Evolutionary conservation across 1,284 basidiomycete species (phyloP).

Genomic region (Vanrija humicola): DNA sequence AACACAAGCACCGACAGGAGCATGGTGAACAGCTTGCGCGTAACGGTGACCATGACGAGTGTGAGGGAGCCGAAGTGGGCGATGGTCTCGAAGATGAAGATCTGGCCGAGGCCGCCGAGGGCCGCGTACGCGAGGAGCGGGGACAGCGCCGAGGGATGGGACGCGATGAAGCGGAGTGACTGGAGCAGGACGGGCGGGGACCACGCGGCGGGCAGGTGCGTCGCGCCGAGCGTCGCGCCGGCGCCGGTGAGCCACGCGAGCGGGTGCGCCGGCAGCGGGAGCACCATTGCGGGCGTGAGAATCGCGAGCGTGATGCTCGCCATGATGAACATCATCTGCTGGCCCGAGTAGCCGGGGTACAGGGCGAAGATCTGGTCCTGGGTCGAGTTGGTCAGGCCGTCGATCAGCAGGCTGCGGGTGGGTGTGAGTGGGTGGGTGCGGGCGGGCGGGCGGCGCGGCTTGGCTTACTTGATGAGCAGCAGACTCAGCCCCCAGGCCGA

Average conservation of each 20-base stretch:
- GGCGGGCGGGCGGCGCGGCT: conserved; percentile 10
- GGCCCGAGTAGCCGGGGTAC: conserved; percentile 56
- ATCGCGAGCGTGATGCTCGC: conserved; percentile 61
- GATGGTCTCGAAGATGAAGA: conserved; percentile 98
- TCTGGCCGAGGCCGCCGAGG: conserved; percentile 87
- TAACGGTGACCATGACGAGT: conserved; percentile 88
- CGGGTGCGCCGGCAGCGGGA: conserved; percentile 53
- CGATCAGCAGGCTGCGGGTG: conserved; percentile 71
- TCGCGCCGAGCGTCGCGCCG: conserved; percentile 1
- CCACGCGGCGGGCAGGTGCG: conserved; percentile 20
- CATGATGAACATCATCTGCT: conserved; percentile 99
- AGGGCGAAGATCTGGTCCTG: conserved; percentile 89
- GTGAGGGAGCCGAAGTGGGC: conserved; percentile 94
- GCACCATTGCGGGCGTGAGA: conserved; percentile 60
- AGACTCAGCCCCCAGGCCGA: conserved; percentile 42
- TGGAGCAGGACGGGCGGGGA: conserved; percentile 63
- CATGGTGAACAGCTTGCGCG: conserved; percentile 99
- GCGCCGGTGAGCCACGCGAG: conserved; percentile 42
- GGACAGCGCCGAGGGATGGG: conserved; percentile 71
- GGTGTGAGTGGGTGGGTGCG: background rate
- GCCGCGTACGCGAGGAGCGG: conserved; percentile 82
- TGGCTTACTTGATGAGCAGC: conserved; percentile 42
- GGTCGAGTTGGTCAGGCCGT: conserved; percentile 94
- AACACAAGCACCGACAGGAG: conserved; percentile 90
- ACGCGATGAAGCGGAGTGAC: conserved; percentile 69